These are phyloP conservation scores for Ochetophila trinervis DNA, from an alignment of 306 rosid species.

Conservation along the genomic window DNA sequence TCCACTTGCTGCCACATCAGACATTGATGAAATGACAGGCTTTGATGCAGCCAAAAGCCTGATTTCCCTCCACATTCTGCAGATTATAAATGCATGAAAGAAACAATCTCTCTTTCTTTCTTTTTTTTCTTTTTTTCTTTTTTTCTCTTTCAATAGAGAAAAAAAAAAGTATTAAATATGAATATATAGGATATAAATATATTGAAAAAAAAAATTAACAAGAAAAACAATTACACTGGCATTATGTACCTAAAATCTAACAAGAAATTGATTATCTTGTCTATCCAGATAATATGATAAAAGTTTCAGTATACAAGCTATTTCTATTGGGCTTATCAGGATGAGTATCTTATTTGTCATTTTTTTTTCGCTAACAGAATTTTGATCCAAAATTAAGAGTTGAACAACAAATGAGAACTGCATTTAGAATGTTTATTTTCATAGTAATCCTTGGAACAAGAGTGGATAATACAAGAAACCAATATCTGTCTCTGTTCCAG, in stretches of 20 bases:
- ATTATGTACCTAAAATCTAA: background rate
- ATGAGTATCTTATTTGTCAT: background rate
- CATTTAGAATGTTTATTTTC: background rate
- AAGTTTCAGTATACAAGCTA: background rate
- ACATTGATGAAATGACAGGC: slow-evolving; percentile 96
- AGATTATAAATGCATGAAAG: slow-evolving; percentile 25
- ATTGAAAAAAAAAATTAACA: too few relatives aligned
- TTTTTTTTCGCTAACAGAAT: background rate
- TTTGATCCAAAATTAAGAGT: background rate
- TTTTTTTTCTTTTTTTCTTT: too few relatives aligned
- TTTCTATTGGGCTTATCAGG: background rate
- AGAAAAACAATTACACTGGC: too few relatives aligned
- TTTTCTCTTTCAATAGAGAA: background rate
- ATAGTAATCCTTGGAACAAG: background rate
- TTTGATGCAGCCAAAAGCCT: slow-evolving; percentile 85
- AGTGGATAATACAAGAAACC: background rate
- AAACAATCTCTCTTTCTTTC: background rate
- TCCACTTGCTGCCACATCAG: slow-evolving; percentile 98
- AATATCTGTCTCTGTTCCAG: background rate
- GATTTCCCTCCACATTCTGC: slow-evolving; percentile 99
- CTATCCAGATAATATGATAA: background rate
- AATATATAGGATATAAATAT: too few relatives aligned
- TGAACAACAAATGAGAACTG: background rate
- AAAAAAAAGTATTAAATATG: background rate
- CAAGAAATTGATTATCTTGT: background rate